Base-by-base conservation (phyloP, 1,139 yeast species). In the Candida freyschussii region DNA sequence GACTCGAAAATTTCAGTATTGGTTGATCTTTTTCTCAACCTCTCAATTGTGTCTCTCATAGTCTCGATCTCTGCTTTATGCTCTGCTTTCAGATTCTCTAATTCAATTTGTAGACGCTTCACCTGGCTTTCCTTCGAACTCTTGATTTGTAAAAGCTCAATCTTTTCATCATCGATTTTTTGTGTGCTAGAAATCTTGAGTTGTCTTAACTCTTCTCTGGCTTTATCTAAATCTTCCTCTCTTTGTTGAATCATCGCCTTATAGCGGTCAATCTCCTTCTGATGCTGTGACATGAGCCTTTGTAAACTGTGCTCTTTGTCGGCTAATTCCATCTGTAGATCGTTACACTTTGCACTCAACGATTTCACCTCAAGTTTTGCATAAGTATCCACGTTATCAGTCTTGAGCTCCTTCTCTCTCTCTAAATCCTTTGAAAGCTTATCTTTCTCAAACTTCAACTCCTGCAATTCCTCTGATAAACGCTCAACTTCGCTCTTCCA, bases 41-140 rank as follows among this genome's bases (percentile, higher is more conserved):
- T 44, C 29, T 43, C 40, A 33, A 35, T 51, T 30, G 21, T 17
- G 11, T 25, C 38, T 36, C 32, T 57, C 16, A 52, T 47, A 6
- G 57, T 30, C 29, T 65, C 65, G 14, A 56, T 49, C 23, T 64
- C 63, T 29, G 52, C 49, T 16, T 59, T 61, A 29, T 48, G 44
- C 14, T 41, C 41, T 15, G 57, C 57, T 29, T 56, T 57, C 27
- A 62, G 22, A 13, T 57, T 55, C 17, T 63, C 67, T 18, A 59
- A 47, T 24, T 68, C 73, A 16, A 57, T 45, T 37, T 63, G 59
- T 21, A 65, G 43, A 17, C 61, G 45, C 32, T 61, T 60, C 17
- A 67, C 47, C 33, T 56, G 56, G n/a, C 57, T 52, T 28, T 66
- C 69, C 37, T 57, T 58, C 5, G 52, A 51, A 2, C 61, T 47